These are phyloP conservation scores for Sugiyamaella paludigena DNA, from an alignment of 1,139 yeast genomes.

Conservation along the genomic window DNA sequence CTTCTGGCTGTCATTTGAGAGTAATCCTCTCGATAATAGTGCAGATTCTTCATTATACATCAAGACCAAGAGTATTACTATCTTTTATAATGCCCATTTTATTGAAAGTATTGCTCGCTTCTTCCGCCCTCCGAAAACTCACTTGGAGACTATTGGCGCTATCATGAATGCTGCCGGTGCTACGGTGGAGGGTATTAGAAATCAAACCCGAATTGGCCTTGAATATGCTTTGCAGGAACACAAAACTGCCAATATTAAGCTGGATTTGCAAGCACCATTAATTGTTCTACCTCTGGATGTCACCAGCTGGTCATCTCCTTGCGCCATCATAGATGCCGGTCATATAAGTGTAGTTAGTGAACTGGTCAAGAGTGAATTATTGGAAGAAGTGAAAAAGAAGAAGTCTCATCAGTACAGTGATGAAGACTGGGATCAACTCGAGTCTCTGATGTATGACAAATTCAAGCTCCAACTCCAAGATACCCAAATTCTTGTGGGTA, in stretches of 20 bases:
- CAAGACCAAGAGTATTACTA: constrained; percentile 80
- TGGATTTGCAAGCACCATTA: constrained; percentile 92
- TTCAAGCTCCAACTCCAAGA: constrained; percentile 75
- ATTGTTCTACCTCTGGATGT: constrained; percentile 87
- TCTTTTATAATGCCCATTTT: constrained; percentile 80
- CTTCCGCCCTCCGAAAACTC: constrained; percentile 84
- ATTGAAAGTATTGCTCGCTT: constrained; percentile 71
- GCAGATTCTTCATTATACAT: constrained; percentile 79
- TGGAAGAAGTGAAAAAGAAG: constrained; percentile 69
- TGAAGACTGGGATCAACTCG: constrained; percentile 71
- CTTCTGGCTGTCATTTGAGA: constrained; percentile 78
- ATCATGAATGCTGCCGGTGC: constrained; percentile 94
- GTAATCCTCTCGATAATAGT: constrained; percentile 75
- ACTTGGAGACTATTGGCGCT: constrained; percentile 85
- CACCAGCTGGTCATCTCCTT: constrained; percentile 76
- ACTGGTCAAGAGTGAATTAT: constrained; percentile 66
- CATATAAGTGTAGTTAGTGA: constrained; percentile 84
- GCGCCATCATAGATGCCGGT: constrained; percentile 93
- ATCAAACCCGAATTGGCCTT: constrained; percentile 87
- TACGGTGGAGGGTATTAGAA: constrained; percentile 84
- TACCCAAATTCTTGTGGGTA: constrained; percentile 86
- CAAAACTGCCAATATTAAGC: constrained; percentile 77
- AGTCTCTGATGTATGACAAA: constrained; percentile 84
- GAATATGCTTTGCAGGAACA: constrained; percentile 94
- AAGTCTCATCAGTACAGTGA: constrained; percentile 60